Percentiles rank a stretch among this genome's conserved stretches.
Conservation (phyloP, 2,329 filamentous ascomycete genomes). For the Lachnellula occidentalis region DNA sequence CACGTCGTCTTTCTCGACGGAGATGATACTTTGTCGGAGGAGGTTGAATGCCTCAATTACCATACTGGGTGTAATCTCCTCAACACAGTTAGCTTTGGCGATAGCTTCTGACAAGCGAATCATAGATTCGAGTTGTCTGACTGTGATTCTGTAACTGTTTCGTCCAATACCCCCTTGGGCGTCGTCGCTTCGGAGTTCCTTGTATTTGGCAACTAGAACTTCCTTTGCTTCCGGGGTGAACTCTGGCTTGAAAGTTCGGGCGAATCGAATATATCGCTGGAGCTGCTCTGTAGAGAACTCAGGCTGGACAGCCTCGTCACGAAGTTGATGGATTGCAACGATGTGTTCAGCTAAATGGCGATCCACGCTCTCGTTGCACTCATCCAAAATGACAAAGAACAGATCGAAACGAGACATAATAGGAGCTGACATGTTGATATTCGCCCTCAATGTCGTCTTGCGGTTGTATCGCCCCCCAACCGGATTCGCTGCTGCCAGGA, state of each 20-base stretch:
- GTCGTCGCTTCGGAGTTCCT: constrained; percentile 88
- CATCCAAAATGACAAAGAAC: constrained; percentile 96
- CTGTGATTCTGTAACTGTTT: constrained; percentile 96
- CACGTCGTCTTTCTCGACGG: constrained; percentile 94
- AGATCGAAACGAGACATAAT: constrained; percentile 99
- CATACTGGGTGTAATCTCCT: constrained; percentile 78
- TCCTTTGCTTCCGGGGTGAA: constrained; percentile 85
- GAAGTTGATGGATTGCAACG: constrained; percentile 85
- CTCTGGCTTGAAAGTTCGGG: constrained; percentile 86
- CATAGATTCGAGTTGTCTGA: constrained; percentile 90
- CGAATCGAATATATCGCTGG: constrained; percentile 95
- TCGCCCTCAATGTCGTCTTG: constrained; percentile 85
- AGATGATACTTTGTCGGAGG: constrained; percentile 90
- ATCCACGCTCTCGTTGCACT: constrained; percentile 89
- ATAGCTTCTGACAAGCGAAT: constrained; percentile 97
- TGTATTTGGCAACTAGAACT: constrained; percentile 86
- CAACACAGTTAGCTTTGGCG: constrained; percentile 93
- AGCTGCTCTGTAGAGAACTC: constrained; percentile 96
- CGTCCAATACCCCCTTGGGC: constrained; percentile 88
- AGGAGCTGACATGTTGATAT: constrained; percentile 97
- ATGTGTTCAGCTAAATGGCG: constrained; percentile 92
- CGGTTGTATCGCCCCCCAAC: constrained; percentile 96
- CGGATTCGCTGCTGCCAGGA: constrained; percentile 92
- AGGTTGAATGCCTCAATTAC: constrained; percentile 90
- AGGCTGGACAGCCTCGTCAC: constrained; percentile 84